Base-by-base conservation (phyloP, 2,329 filamentous ascomycete species). In the Sporothrix curviconia region DNA sequence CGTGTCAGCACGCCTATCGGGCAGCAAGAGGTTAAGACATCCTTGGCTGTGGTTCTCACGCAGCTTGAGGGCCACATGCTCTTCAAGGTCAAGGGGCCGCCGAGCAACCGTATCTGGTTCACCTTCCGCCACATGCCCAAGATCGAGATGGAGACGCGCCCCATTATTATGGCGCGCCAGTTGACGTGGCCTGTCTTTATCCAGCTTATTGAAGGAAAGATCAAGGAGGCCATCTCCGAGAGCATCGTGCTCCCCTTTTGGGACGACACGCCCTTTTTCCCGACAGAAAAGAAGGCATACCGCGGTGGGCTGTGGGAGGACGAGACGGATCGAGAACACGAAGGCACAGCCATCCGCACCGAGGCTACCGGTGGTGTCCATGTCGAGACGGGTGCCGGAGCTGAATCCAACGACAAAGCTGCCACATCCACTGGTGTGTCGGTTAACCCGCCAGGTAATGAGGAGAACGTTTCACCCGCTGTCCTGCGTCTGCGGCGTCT, bases 101-200 rank as follows among this genome's bases (percentile, higher is more conserved):
- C 94, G 0, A 96, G 91, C 71, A 99, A 99, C 69, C 84, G 94
- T 40, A 71, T 96, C n/a, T 99, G 94, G 94, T 83, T 97, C 64
- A 87, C 91, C 1, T 99, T 99, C 68, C 89, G 95, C 68, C 84
- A 84, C n/a, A 89, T 91, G 79, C 94, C 94, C 17, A 92, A 92
- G 67, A 87, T 99, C 75, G 91, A 95, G 61, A 85, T 96, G 78
- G 84, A 84, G n/a, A 90, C 97, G 43, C 91, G 97, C 69, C 94
- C 94, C 3, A 92, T 99, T 64, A 91, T 99, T 52, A 96, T 92
- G 73, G 88, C 91, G 14, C 84, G 92, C 58, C 92, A 97, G 69
- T 96, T 99, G 63, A 97, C 94, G 0, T 97, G 96, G 70, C 89
- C 87, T 1, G 82, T 96, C 59, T 94, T 99, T 56, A 79, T 97